phyloP scores from a whole-genome alignment of 1,284 basidiomycete genomes.

The Cutaneotrichosporon cutaneum region DNA sequence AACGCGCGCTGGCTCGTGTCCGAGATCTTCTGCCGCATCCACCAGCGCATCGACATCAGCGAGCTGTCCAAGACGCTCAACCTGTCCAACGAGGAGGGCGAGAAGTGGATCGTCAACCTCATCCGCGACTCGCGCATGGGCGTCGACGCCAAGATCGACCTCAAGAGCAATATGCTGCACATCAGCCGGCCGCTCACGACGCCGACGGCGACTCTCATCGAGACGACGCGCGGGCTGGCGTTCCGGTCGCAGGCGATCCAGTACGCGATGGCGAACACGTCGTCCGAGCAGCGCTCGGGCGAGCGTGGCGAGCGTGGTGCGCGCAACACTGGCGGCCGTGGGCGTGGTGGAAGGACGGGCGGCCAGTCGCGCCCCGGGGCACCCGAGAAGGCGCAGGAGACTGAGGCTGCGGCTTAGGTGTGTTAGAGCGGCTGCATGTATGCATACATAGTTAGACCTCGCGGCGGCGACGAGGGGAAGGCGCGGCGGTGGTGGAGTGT shows the following conservation, averaged over 20 bases:
- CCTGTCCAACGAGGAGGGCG: conserved; percentile 87
- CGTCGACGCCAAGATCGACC: conserved; percentile 92
- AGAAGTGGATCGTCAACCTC: conserved; percentile 99
- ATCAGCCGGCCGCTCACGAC: conserved; percentile 87
- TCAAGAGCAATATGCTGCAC: conserved; percentile 82
- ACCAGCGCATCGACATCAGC: conserved; percentile 92
- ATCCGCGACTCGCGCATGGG: conserved; percentile 95
- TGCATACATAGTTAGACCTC: conserved; percentile 20
- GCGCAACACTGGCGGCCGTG: conserved; percentile 34
- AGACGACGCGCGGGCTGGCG: conserved; percentile 88
- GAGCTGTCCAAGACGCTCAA: conserved; percentile 92
- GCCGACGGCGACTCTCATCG: conserved; percentile 92
- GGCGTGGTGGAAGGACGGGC: conserved; percentile 31
- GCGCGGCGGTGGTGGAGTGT: too few species aligned
- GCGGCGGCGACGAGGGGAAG: background rate
- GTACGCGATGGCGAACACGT: conserved; percentile 63
- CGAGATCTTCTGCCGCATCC: conserved; percentile 96
- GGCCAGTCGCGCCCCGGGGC: conserved; percentile 21
- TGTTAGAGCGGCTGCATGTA: conserved; percentile 14
- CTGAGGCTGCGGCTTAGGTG: conserved; percentile 22
- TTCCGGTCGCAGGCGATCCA: conserved; percentile 88
- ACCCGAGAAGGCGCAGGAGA: conserved; percentile 20
- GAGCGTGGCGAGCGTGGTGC: conserved; percentile 37
- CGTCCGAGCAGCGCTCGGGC: conserved; percentile 26
- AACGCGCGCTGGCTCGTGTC: conserved; percentile 92